phyloP scores from a whole-genome alignment of 352 stramenopile genomes.

The Globisporangium paddicum region DNA sequence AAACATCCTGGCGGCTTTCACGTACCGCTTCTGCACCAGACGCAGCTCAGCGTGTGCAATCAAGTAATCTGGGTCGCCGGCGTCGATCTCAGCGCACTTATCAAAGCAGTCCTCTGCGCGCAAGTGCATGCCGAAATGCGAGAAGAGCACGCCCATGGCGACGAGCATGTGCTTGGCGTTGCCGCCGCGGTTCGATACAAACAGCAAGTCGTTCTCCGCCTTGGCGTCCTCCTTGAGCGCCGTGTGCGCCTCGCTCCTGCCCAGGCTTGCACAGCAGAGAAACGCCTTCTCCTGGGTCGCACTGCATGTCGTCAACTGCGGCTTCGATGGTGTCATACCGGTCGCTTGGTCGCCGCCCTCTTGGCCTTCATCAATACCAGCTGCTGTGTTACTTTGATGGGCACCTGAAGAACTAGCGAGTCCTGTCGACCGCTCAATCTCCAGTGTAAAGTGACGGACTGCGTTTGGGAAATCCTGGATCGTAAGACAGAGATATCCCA shows the following conservation, averaged over 20 bases:
- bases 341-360: neutral
- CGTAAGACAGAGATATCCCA: constrained; percentile 38
- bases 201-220: constrained; percentile 29
- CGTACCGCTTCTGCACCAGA: constrained; percentile 37
- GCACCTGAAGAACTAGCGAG: neutral
- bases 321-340: neutral
- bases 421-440: constrained; percentile 29
- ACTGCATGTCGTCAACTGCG: neutral
- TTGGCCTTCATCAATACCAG: neutral
- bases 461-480: constrained; percentile 26
- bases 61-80: constrained; percentile 35
- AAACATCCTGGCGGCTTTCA: constrained; percentile 28
- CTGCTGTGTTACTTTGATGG: neutral
- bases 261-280: constrained; percentile 35
- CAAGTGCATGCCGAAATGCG: constrained; percentile 46
- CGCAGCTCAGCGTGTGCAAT: constrained; percentile 43
- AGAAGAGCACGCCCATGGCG: constrained; percentile 49
- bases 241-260: constrained; percentile 31
- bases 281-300: constrained; percentile 26
- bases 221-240: constrained; percentile 22
- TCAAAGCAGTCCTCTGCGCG: constrained; percentile 46
- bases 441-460: constrained; percentile 30
- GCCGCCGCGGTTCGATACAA: constrained; percentile 36
- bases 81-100: constrained; percentile 24
- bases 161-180: constrained; percentile 21